Evolutionary conservation across 2,329 filamentous ascomycete genomes (phyloP), one percentile per base, ranked within the genome.

Genomic region (Botryotinia calthae): DNA sequence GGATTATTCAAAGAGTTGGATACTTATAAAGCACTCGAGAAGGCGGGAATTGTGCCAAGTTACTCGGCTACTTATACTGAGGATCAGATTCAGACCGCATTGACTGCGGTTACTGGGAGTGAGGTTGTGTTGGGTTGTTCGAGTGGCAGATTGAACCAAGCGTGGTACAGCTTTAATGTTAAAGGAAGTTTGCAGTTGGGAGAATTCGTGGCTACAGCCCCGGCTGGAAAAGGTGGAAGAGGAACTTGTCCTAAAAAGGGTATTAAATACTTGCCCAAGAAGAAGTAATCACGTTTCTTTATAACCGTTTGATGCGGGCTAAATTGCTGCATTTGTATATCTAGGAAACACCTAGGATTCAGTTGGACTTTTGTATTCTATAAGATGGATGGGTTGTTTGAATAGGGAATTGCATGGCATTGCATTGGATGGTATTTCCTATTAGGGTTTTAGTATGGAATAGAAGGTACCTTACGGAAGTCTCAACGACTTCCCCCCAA

Each of bases 1-100:
- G 84, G 85, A 22, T 79, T 93, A 1, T 93, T 91, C 84, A 88
- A 91, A 80, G 59, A 65, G 28, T 54, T 77, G 7, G 73, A 76
- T 72, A 78, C 76, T 42, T 77, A 78, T 63, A 70, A 70, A 37
- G 90, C 71, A 71, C 81, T 77, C 82, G 84, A 77, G 74, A 78
- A 46, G 77, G 82, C 89, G 0, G 90, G 89, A 22, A 89, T 90
- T 74, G 78, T 84, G 5, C 88, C 88, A 14, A 83, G 82, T 20
- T 76, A 79, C 56, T 79, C 62, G 6, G 66, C 67, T 40, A 84
- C 80, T 2, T 86, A 86, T 76, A 81, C 83, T 12, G 79, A 83
- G 25, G 79, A 74, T 37, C 80, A 84, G 72, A 82, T 87, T 31
- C 80, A 82, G 65, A 74, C 72, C 9, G 82, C 84, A 34, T 81